Percentiles rank a stretch among this genome's conserved stretches.
Evolutionary conservation across 306 rosid species (phyloP).

Genomic region (Mucuna pruriens): DNA sequence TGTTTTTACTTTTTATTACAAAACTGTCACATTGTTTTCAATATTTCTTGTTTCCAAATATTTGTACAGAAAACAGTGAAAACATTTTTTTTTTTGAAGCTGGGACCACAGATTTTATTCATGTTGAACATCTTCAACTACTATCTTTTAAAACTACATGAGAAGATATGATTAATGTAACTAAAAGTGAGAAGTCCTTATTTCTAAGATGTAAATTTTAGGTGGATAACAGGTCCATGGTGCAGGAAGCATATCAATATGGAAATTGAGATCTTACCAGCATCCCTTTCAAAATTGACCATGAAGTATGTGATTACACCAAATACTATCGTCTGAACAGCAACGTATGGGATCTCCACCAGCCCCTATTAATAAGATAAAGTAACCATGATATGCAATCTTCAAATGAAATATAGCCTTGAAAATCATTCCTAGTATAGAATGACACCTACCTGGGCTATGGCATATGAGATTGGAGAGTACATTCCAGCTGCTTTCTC

Average conservation of each 20-base stretch:
- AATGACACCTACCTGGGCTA: slow-evolving; percentile 62
- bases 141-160: neutral
- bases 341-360: slow-evolving; percentile 83
- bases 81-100: too few species aligned
- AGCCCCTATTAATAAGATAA: slow-evolving; percentile 61
- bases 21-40: too few species aligned
- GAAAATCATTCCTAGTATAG: neutral
- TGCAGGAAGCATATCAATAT: neutral
- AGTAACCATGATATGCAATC: neutral
- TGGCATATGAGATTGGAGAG: slow-evolving; percentile 78
- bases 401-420: neutral
- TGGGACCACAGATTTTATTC: neutral
- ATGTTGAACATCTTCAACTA: neutral
- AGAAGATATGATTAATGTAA: neutral
- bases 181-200: neutral
- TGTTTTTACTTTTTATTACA: too few species aligned
- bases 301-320: slow-evolving; percentile 80
- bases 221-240: neutral
- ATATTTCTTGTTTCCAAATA: too few species aligned
- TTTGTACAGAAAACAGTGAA: too few species aligned
- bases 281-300: slow-evolving; percentile 69
- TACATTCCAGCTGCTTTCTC: slow-evolving; percentile 97
- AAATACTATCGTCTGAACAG: slow-evolving; percentile 64
- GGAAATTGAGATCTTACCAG: slow-evolving; percentile 47
- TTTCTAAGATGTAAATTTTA: neutral